Base-by-base conservation (phyloP, 2,329 filamentous ascomycete species). In the Cytospora mali region DNA sequence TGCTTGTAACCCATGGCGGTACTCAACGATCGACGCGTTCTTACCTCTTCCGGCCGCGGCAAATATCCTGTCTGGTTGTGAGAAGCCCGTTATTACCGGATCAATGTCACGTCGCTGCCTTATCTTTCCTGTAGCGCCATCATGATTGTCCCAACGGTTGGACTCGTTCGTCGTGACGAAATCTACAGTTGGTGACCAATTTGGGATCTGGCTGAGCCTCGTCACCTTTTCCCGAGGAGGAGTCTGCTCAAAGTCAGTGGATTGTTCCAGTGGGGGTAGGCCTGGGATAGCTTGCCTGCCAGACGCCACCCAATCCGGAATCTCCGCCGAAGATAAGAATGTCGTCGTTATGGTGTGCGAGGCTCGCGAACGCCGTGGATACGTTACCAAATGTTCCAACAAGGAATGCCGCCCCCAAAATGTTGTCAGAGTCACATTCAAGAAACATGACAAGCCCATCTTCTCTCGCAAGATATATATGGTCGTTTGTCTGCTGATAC, bases 401-500 rank as follows among this genome's bases (percentile, higher is more conserved):
- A 59, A 83, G 80, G 52, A 83, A 81, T 59, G 82, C 79, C 48
- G 81, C 79, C 57, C 82, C 80, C 58, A 88, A 73, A 67, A 84
- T 78, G 52, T 81, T 83, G 66, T 78, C 79, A 6, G 81, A 81
- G 50, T 85, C 84, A 63, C 92, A 86, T 67, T 92, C 88, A 5
- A 94, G 75, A 67, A 89, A 91, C 59, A 88, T 84, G 11, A 97
- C 82, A 55, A 88, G 79, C 3, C 95, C 95, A 71, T 98, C 94
- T 75, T 98, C 94, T 60, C 93, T 87, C 13, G 90, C 91, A 18
- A 99, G 79, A 71, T 95, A 97, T 55, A 98, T 87, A 64, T 89
- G 87, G 71, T 98, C 95, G 39, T 88, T 86, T 21, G 79, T 81
- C 59, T 83, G 78, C 58, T 84, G 84, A 67, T 88, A 89, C 14